Base-by-base conservation (phyloP, 2,329 filamentous ascomycete genomes). In the Fonsecaea multimorphosa region DNA sequence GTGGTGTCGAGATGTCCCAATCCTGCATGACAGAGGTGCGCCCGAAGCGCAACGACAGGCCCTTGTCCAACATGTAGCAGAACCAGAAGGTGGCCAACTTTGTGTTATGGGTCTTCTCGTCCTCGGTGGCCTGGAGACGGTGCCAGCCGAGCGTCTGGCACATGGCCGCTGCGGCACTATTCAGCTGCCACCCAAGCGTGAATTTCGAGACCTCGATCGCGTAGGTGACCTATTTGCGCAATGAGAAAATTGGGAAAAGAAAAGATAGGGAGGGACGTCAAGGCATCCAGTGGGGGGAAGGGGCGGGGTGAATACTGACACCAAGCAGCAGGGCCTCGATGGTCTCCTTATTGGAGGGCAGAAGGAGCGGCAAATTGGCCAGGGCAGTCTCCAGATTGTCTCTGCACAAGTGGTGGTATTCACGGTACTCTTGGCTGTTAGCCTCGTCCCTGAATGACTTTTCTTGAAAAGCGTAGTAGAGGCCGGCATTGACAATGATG, bases 81-180 rank as follows among this genome's bases (percentile, higher is more conserved):
- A 54, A 54, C 52, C 52, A 54, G 52, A 54, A 54, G 5, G 32
- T n/a, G 52, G n/a, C 27, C n/a, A 11, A 11, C 8, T 34, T 54
- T n/a, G 16, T 9, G n/a, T 34, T 34, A 9, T 54, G n/a, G n/a
- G n/a, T 4, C 2, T 9, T 7, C 29, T 54, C 52, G 19, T n/a
- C 29, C 1, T 34, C n/a, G 1, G 14, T 22, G 1, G 16, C 52
- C 9, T 12, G 52, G 52, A 54, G 52, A 19, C 52, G 27, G 12
- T 54, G 52, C 27, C 31, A 54, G 16, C 52, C 52, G 8, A 54
- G 29, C 29, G 52, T 54, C 52, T 32, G 52, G 29, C 52, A 54
- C 1, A 54, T n/a, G 16, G 14, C 16, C 1, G 27, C 27, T 4
- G 52, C 52, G 6, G 52, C 31, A 34, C 14, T 34, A n/a, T 54